These are phyloP conservation scores for Malus hybrid DNA, from an alignment of 331 rosid species.

Conservation along the genomic window DNA sequence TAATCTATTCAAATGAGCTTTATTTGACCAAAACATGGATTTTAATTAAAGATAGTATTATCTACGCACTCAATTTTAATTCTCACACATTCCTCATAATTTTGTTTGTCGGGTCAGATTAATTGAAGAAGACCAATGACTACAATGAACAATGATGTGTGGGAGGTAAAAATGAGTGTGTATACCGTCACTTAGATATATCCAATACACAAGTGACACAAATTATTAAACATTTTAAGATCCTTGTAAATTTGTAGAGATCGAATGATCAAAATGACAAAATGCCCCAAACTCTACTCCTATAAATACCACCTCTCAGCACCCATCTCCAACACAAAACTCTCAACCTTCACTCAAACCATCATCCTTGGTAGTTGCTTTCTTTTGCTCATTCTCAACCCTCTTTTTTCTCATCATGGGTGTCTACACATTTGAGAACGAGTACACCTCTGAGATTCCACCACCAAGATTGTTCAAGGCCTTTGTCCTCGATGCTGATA, in stretches of 20 bases:
- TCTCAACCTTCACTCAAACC: not conserved
- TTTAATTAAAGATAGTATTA: not conserved
- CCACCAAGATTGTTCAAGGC: slow-evolving; percentile 63
- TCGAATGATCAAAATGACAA: not conserved
- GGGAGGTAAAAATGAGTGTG: too few relatives aligned
- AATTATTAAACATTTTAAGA: not conserved
- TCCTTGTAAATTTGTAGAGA: not conserved
- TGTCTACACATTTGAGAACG: slow-evolving; percentile 27
- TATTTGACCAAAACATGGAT: not conserved
- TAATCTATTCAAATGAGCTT: not conserved
- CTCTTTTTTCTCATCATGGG: slow-evolving; percentile 29
- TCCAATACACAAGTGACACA: not conserved
- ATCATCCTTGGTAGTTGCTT: not conserved
- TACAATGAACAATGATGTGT: too few relatives aligned
- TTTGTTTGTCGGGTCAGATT: too few relatives aligned
- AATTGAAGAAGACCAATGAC: too few relatives aligned
- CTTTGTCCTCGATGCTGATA: slow-evolving; percentile 38
- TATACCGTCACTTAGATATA: not conserved
- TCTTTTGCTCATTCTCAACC: not conserved
- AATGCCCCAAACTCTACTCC: not conserved
- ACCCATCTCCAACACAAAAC: not conserved
- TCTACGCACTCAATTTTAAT: too few relatives aligned
- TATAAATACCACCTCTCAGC: not conserved
- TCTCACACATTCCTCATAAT: too few relatives aligned
- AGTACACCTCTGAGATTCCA: slow-evolving; percentile 20